phyloP scores from a whole-genome alignment of 768 basidiomycete species.

The Cyclocybe aegerita region DNA sequence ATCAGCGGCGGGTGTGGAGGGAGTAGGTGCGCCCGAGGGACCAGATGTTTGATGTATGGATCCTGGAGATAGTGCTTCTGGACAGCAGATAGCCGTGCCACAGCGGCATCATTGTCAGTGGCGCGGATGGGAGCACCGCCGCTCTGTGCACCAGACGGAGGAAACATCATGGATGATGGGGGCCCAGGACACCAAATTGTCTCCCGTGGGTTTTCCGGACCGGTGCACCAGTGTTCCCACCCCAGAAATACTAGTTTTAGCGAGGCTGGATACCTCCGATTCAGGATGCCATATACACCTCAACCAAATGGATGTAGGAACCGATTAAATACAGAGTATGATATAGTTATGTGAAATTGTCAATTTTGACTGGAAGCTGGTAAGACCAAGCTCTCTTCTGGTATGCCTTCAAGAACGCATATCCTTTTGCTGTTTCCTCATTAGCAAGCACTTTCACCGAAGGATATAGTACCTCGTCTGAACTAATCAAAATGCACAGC shows the following conservation, averaged over 20 bases:
- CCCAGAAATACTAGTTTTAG: too few species aligned
- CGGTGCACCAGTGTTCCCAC: too few species aligned
- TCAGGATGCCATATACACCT: too few species aligned
- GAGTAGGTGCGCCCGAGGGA: conserved; percentile 63
- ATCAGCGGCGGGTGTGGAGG: conserved; percentile 82
- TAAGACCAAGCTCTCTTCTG: conserved; percentile 50
- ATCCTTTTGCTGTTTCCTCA: conserved; percentile 45
- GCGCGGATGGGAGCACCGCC: conserved; percentile 64
- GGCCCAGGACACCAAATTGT: too few species aligned
- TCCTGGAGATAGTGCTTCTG: conserved; percentile 79
- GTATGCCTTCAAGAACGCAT: conserved; percentile 46
- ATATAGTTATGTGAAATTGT: conserved; percentile 19
- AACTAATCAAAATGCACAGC: conserved; percentile 47
- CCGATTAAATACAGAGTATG: neutral
- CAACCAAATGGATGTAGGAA: too few species aligned
- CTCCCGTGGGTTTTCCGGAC: too few species aligned
- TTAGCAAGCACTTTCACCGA: conserved; percentile 42
- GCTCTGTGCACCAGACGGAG: conserved; percentile 14
- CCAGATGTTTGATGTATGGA: conserved; percentile 66
- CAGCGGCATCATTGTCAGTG: conserved; percentile 81
- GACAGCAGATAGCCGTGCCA: conserved; percentile 85
- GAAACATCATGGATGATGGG: conserved; percentile 11
- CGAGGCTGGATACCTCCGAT: too few species aligned
- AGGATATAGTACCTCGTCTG: conserved; percentile 42
- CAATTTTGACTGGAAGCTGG: conserved; percentile 34